phyloP scores from a whole-genome alignment of 176 grass and related monocot species.

The Zoysia pacifica region DNA sequence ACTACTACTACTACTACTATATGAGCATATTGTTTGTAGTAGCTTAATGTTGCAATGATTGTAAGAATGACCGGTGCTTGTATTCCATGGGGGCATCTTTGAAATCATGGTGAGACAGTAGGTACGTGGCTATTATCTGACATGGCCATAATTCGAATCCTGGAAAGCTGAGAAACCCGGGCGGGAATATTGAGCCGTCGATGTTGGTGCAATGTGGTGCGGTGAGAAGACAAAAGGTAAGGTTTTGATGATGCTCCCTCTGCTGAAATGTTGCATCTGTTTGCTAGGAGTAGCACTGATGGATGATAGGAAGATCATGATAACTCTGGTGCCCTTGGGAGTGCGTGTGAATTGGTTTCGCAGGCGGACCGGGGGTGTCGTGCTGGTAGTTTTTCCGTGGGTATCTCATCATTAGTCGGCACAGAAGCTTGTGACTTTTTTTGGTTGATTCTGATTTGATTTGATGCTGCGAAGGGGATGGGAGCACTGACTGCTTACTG shows the following conservation, averaged over 20 bases:
- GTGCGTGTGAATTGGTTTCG: neutral
- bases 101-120: neutral
- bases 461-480: constrained; percentile 1
- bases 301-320: neutral
- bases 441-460: constrained; percentile 17
- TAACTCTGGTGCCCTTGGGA: neutral
- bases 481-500: neutral
- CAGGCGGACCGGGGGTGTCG: neutral
- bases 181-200: constrained; percentile 7
- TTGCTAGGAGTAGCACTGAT: neutral
- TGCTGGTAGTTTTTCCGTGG: constrained; percentile 26
- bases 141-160: constrained; percentile 27
- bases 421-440: neutral
- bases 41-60: constrained; percentile 29
- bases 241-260: neutral
- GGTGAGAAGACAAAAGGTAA: neutral
- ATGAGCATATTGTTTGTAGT: constrained; percentile 31
- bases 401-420: constrained; percentile 47
- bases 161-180: neutral
- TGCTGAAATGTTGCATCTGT: constrained; percentile 12
- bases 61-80: constrained; percentile 21
- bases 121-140: constrained; percentile 28
- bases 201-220: neutral
- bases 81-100: constrained; percentile 1
- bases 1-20: neutral